Evolutionary conservation across 768 basidiomycete genomes (phyloP).

Genomic region (Calvatia gigantea): DNA sequence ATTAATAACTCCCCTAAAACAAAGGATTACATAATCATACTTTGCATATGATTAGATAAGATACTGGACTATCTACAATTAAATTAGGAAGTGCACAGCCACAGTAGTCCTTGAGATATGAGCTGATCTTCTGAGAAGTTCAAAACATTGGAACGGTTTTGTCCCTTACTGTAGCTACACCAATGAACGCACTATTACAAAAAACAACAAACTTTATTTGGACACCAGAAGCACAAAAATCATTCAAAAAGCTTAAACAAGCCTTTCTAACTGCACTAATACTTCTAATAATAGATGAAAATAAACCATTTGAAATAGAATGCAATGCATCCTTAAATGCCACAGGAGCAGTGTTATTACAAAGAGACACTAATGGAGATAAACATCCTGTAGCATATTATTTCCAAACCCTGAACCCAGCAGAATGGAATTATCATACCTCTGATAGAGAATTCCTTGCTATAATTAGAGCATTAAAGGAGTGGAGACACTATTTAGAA

Average conservation of each 20-base stretch:
- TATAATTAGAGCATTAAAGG: neutral
- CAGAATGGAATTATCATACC: neutral
- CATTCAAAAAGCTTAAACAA: constrained; percentile 28
- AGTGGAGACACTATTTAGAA: neutral
- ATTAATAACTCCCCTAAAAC: too few species aligned
- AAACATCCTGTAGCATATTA: neutral
- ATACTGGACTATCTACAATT: too few species aligned
- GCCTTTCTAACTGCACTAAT: constrained; percentile 9
- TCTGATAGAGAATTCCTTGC: neutral
- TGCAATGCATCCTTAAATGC: neutral
- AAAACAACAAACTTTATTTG: constrained; percentile 23
- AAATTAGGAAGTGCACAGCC: too few species aligned
- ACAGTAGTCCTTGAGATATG: too few species aligned
- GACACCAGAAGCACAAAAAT: constrained; percentile 16
- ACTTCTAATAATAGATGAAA: neutral
- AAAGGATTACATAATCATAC: too few species aligned
- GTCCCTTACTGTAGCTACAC: too few species aligned
- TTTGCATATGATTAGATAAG: too few species aligned
- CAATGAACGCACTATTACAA: neutral
- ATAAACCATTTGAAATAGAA: neutral
- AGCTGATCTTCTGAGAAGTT: too few species aligned
- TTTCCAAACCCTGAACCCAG: neutral
- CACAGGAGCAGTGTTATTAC: neutral
- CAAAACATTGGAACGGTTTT: too few species aligned
- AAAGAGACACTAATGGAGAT: neutral